Evolutionary conservation across 371 early-diverging fungal species (phyloP), one percentile per base, ranked within the genome.

Genomic region (Actinomortierella wolfii): DNA sequence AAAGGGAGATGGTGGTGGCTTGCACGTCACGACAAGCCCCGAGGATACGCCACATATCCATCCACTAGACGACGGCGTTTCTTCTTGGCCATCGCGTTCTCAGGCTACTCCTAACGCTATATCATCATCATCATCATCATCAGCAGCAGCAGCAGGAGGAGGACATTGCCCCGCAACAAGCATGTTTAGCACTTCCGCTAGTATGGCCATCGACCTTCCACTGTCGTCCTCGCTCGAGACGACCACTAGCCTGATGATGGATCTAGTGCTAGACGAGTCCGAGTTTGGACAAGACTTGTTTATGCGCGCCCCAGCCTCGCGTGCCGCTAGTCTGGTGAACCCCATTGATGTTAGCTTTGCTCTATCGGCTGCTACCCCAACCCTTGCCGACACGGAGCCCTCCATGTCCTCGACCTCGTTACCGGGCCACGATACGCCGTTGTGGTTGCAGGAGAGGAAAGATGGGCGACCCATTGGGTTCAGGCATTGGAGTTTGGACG

Each of bases 271-370:
- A 11, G 34, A 34, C 34, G 34, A 34, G 18, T 24, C 23, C 42
- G 60, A 55, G 44, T 70, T 59, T 61, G 70, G 70, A 2, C 51
- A 45, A 15, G 58, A 70, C 28, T 40, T 70, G 18, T 70, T 64
- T 49, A 48, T 34, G 34, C 34, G 34, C 11, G 34, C 34, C 11
- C 34, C 34, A 4, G 7, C 34, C 7, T 34, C 34, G 34, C 34
- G 34, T 11, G 34, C 34, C 7, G 34, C 34, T 11, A 34, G 34
- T 34, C 11, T 34, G 34, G 34, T 34, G 34, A 34, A 34, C 34
- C 34, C 34, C 4, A 11, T 11, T 34, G 34, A 34, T 34, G 34
- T 34, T 4, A 11, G 7, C 7, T 34, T 34, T 34, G 34, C 11
- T 34, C 7, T 34, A 6, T 34, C 34, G 34, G 34, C 34, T 34